Evolutionary conservation across 805 yeast genomes (phyloP).

Genomic region (Dipodascus geniculatus): DNA sequence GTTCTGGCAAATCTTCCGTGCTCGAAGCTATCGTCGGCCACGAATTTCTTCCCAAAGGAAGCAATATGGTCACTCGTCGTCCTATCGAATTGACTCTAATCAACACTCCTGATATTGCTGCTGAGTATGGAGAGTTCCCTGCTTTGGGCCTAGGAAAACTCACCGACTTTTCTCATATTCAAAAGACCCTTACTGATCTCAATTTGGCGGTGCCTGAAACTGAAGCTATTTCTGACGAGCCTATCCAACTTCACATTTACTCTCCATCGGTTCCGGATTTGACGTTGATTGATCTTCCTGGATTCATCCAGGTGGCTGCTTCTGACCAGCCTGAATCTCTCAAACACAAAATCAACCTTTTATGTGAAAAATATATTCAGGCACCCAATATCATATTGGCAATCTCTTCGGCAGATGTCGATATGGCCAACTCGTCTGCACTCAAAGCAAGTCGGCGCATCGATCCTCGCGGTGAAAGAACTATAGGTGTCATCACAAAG

Average conservation of each 20-base stretch:
- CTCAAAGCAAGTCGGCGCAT: conserved; percentile 77
- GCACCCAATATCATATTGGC: conserved; percentile 92
- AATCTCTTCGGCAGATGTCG: conserved; percentile 96
- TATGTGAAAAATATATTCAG: conserved; percentile 78
- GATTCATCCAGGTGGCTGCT: conserved; percentile 93
- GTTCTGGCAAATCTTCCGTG: conserved; percentile 94
- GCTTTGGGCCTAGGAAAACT: conserved; percentile 70
- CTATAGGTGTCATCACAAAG: conserved; percentile 93
- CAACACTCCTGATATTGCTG: conserved; percentile 69
- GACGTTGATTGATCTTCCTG: conserved; percentile 91
- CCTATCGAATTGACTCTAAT: conserved; percentile 92
- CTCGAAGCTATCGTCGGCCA: conserved; percentile 96
- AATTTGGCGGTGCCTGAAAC: conserved; percentile 83
- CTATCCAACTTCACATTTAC: conserved; percentile 81
- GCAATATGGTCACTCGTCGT: conserved; percentile 95
- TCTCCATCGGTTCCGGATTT: conserved; percentile 89
- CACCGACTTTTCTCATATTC: conserved; percentile 83
- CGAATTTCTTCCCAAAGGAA: conserved; percentile 92
- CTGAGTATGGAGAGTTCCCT: conserved; percentile 89
- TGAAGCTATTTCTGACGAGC: conserved; percentile 85
- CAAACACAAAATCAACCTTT: conserved; percentile 61
- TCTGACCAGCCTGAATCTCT: conserved; percentile 87
- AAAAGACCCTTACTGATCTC: conserved; percentile 71
- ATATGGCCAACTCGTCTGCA: conserved; percentile 91
- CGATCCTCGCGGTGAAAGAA: conserved; percentile 91